Evolutionary conservation across 176 grass and related monocot genomes (phyloP).

Genomic region (Oryza rufipogon): DNA sequence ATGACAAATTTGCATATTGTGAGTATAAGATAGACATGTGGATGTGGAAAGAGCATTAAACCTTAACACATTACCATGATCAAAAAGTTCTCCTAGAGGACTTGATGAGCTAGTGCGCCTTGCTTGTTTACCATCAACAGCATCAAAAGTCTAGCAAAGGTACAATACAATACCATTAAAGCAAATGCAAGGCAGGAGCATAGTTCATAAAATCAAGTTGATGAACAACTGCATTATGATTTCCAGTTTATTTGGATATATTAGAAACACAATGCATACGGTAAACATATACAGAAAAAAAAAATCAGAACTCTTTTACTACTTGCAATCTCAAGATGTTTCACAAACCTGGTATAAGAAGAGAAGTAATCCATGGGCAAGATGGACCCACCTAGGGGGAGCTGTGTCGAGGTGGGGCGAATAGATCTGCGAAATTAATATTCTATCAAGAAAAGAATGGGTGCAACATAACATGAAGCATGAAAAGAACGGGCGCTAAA

Average conservation of each 20-base stretch:
- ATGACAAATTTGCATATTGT: constrained; percentile 33
- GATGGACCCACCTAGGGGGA: constrained; percentile 99
- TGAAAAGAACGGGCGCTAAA: neutral
- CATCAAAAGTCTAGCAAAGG: constrained; percentile 90
- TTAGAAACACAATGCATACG: neutral
- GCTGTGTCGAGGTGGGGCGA: constrained; percentile 84
- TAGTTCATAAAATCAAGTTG: constrained; percentile 25
- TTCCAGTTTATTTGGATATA: neutral
- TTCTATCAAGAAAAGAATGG: constrained; percentile 11
- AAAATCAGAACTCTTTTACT: neutral
- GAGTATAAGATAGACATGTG: neutral
- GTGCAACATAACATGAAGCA: neutral
- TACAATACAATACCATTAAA: constrained; percentile 39
- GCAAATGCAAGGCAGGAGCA: constrained; percentile 11
- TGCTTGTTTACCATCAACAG: constrained; percentile 99
- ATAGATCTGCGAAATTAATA: constrained; percentile 67
- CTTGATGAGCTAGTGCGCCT: constrained; percentile 98
- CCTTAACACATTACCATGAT: constrained; percentile 65
- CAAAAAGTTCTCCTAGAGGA: constrained; percentile 99
- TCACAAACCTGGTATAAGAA: constrained; percentile 99
- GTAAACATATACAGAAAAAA: neutral
- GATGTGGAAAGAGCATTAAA: neutral
- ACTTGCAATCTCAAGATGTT: constrained; percentile 27
- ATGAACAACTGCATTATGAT: constrained; percentile 14
- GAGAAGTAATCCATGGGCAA: constrained; percentile 94